Base-by-base conservation (phyloP, 2,329 filamentous ascomycete genomes). In the Pseudogymnoascus sp. region DNA sequence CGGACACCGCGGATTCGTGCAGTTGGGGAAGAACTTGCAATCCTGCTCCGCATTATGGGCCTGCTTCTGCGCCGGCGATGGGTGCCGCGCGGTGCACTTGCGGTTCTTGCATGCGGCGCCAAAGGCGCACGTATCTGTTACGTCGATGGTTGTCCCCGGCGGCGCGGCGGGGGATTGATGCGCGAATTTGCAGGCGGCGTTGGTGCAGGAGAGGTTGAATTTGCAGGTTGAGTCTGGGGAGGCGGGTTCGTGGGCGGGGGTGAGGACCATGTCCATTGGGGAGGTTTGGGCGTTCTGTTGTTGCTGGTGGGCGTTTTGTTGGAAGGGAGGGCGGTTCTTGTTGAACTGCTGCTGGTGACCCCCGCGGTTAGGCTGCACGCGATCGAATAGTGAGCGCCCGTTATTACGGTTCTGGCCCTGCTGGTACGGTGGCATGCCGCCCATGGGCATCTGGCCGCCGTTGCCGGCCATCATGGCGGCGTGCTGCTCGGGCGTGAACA, bases 91-190 rank as follows among this genome's bases (percentile, higher is more conserved):
- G 7, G 89, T 89, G 72, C 94, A 99, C 77, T 97, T 97, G 70
- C 85, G 83, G 80, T 97, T 99, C 77, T 94, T 96, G 84, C 94
- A 99, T 7, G 92, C 92, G 1, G 86, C 91, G 18, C 92, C 93
- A 69, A 89, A 97, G 15, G 83, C 83, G 78, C 94, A 99, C 15
- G 82, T 80, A 70, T 96, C 91, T 63, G 81, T 84, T 67, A 92
- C 81, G 73, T 97, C 94, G 63, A 97, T 80, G 0, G 86, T 82
- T 1, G 83, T 84, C 29, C 88, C 89, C 1, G 88, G 87, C 3
- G 90, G 88, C 33, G 93, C 92, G 1, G 89, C 92, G 1, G 94
- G 92, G 13, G 92, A 96, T 76, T 97, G 93, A 71, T 99, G 94
- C 15, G 91, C 94, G 73, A 91, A 99, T 67, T 87, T 88, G 77